A percentile compares a stretch with the other conserved stretches of the same genome.
These are phyloP conservation scores for Botrytis porri DNA, from an alignment of 2,329 filamentous ascomycete genomes.

Conservation along the genomic window DNA sequence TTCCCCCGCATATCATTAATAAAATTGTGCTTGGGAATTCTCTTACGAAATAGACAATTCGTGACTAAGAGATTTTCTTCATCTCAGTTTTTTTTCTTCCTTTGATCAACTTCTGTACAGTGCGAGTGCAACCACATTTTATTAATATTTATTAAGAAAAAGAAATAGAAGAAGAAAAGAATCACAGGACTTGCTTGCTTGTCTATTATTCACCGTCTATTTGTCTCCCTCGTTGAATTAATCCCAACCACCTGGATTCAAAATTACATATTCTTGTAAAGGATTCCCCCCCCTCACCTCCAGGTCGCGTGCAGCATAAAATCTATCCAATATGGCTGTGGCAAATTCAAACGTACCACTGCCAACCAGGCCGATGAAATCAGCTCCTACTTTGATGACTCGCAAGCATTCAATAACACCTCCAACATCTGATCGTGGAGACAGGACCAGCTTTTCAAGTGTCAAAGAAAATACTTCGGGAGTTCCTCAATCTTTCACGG, in stretches of 20 bases:
- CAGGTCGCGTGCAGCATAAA: constrained; percentile 1
- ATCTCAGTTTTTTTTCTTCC: constrained; percentile 9
- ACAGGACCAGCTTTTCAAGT: constrained; percentile 37
- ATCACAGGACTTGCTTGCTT: neutral
- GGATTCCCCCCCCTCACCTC: constrained; percentile 8
- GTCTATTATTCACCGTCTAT: constrained; percentile 14
- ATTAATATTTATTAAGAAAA: neutral
- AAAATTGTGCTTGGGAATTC: constrained; percentile 2
- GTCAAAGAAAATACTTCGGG: constrained; percentile 34
- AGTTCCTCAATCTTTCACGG: constrained; percentile 61
- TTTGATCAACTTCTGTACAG: constrained; percentile 17
- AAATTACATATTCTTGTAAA: neutral
- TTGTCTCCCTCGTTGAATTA: constrained; percentile 1
- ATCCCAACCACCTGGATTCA: constrained; percentile 11
- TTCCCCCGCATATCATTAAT: constrained; percentile 16
- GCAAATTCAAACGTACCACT: constrained; percentile 15
- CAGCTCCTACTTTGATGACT: constrained; percentile 10
- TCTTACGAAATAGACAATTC: constrained; percentile 18
- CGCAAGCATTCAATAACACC: constrained; percentile 22
- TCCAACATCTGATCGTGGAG: constrained; percentile 31
- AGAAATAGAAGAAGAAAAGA: neutral
- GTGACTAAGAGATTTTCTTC: constrained; percentile 19
- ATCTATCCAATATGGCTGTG: constrained; percentile 9
- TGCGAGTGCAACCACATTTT: constrained; percentile 18
- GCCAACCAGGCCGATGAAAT: constrained; percentile 16